These are phyloP conservation scores for Erucastrum elatum DNA, from an alignment of 345 rosid genomes.

Conservation along the genomic window DNA sequence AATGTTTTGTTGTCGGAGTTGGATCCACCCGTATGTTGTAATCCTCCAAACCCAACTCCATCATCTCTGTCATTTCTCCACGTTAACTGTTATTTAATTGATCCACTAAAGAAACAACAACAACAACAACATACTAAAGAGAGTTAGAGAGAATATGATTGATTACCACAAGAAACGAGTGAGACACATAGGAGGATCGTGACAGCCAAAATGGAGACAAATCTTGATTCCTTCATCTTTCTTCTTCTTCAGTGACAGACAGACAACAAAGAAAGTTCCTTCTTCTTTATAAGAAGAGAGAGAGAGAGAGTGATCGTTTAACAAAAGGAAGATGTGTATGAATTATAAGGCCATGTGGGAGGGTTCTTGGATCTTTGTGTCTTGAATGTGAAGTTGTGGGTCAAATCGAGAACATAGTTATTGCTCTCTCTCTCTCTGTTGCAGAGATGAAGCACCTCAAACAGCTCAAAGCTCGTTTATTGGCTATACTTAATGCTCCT, in stretches of 20 bases:
- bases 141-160: background rate
- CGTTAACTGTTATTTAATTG: background rate
- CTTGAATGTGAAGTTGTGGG: slow-evolving; percentile 36
- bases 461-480: slow-evolving; percentile 35
- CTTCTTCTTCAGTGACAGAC: slow-evolving; percentile 17
- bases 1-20: slow-evolving; percentile 59
- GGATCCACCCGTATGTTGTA: slow-evolving; percentile 56
- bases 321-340: background rate
- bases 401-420: slow-evolving; percentile 37
- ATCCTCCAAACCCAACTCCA: slow-evolving; percentile 49
- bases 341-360: background rate
- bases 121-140: slow-evolving; percentile 1
- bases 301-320: background rate
- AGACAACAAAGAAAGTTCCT: background rate
- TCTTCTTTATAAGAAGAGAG: background rate
- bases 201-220: slow-evolving; percentile 15
- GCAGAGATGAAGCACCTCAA: slow-evolving; percentile 23
- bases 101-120: background rate
- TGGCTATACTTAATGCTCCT: slow-evolving; percentile 35
- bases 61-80: slow-evolving; percentile 16
- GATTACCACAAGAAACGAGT: slow-evolving; percentile 30
- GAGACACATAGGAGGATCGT: background rate
- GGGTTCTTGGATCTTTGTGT: slow-evolving; percentile 18
- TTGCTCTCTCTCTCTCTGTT: slow-evolving; percentile 10
- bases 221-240: slow-evolving; percentile 26